Base-by-base conservation (phyloP, 257 asterid species). In the Asclepias syriaca region DNA sequence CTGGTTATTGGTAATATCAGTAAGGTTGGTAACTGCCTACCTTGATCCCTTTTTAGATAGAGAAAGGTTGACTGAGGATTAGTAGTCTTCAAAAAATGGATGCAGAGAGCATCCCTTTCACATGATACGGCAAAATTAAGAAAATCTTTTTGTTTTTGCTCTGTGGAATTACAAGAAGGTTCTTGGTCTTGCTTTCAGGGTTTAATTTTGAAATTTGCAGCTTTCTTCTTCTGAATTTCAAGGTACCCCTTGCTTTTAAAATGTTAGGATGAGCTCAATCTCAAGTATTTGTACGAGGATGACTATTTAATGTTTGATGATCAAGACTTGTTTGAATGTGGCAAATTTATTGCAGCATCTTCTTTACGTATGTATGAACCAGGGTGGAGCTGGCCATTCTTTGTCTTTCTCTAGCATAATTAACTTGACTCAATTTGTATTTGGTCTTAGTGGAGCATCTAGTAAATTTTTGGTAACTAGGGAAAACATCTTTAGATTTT, bases 401-500 rank as follows among this genome's bases (percentile, higher is more conserved):
- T 69, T 27, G 39, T 16, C 34, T 32, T 32, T 27, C 14, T 63
- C 59, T 21, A 32, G 27, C 59, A 50, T 51, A 27, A 32, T 69
- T 37, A 53, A 69, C 72, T 51, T 34, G 53, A 37, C 53, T 69
- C 48, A 69, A 69, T 45, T n/a, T 46, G 9, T n/a, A 16, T 32
- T 53, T 18, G 10, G 22, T 34, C 73, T 55, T 69, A 4, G 0
- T 11, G n/a, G 50, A 32, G 10, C 19, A 68, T 32, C 22, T 10
- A 53, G 40, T 34, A n/a, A 49, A 19, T 12, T 24, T 19, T 21
- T 9, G 14, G 21, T 63, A 34, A 32, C 16, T 61, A 15, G 43
- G 40, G 22, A 0, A 37, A 63, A 63, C 43, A 6, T 10, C 21
- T 63, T 63, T 37, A 8, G 27, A 34, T 43, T 63, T 6, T 61